Conservation (phyloP, 768 basidiomycete genomes). For the Boletus vinaceobasis region DNA sequence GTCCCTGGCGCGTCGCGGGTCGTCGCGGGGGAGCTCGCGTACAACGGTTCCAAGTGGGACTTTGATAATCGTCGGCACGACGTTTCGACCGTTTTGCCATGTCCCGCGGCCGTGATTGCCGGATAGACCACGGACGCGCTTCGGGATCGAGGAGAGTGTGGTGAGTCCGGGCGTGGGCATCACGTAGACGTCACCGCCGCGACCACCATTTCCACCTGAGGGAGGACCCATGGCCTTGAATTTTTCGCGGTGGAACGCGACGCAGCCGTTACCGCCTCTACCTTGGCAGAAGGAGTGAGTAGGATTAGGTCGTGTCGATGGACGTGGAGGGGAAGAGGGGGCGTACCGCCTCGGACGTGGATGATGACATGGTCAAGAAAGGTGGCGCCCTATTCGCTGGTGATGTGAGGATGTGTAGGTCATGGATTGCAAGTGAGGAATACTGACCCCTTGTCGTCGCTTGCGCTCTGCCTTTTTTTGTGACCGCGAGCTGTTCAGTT, state of each 20-base stretch:
- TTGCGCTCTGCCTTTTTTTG: constrained; percentile 72
- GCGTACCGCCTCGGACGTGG: constrained; percentile 71
- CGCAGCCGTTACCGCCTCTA: constrained; percentile 86
- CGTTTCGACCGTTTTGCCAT: constrained; percentile 81
- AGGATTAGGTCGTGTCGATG: neutral
- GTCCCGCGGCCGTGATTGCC: constrained; percentile 79
- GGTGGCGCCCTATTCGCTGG: constrained; percentile 53
- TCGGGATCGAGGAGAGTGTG: constrained; percentile 69
- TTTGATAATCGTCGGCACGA: constrained; percentile 65
- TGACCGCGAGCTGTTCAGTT: constrained; percentile 9
- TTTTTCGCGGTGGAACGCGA: constrained; percentile 91
- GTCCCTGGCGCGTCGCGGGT: constrained; percentile 60
- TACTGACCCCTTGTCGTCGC: constrained; percentile 61
- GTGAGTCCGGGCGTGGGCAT: constrained; percentile 74
- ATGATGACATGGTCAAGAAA: constrained; percentile 83
- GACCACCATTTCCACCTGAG: constrained; percentile 90
- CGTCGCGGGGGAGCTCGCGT: constrained; percentile 64
- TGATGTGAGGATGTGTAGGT: constrained; percentile 4
- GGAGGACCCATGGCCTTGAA: constrained; percentile 82
- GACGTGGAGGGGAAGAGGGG: neutral
- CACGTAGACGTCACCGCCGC: constrained; percentile 85
- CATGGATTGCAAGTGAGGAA: neutral
- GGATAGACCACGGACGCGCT: constrained; percentile 60
- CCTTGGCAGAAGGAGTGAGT: constrained; percentile 41
- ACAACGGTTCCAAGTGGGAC: constrained; percentile 93